phyloP scores from a whole-genome alignment of 2,329 filamentous ascomycete genomes.

The Aspergillus quadrilineatus region DNA sequence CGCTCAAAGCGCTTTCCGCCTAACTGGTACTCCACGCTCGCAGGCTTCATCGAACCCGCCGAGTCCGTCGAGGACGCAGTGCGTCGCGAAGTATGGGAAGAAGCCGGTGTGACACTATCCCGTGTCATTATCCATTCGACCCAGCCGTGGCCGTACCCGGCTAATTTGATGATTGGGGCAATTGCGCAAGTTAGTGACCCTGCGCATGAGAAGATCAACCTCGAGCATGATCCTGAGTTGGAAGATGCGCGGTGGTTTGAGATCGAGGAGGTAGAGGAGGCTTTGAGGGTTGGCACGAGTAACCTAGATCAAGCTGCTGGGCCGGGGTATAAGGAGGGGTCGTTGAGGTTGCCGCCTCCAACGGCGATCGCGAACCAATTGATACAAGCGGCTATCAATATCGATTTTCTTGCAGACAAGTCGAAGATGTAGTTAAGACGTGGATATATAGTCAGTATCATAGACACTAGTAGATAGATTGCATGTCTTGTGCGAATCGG shows the following conservation, averaged over 20 bases:
- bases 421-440: constrained; percentile 39
- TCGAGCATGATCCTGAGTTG: constrained; percentile 87
- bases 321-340: constrained; percentile 71
- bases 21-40: constrained; percentile 84
- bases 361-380: constrained; percentile 93
- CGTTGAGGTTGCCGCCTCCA: constrained; percentile 73
- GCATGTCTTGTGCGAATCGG: not conserved
- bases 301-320: constrained; percentile 64
- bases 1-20: constrained; percentile 80
- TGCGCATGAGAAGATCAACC: constrained; percentile 73
- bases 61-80: constrained; percentile 85
- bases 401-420: constrained; percentile 64
- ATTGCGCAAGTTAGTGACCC: constrained; percentile 78
- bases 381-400: constrained; percentile 71
- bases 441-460: not conserved
- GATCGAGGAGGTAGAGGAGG: constrained; percentile 75
- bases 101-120: constrained; percentile 73
- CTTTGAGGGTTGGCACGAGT: constrained; percentile 66
- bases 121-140: constrained; percentile 79
- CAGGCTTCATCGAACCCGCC: constrained; percentile 80
- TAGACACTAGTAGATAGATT: constrained; percentile 3
- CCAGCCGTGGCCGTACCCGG: constrained; percentile 85
- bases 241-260: constrained; percentile 87
- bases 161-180: constrained; percentile 81
- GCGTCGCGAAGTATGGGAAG: constrained; percentile 81